A percentile compares a stretch with the other conserved stretches of the same genome.
phyloP scores from a whole-genome alignment of 305 asterid genomes.

The Fraxinus baroniana region DNA sequence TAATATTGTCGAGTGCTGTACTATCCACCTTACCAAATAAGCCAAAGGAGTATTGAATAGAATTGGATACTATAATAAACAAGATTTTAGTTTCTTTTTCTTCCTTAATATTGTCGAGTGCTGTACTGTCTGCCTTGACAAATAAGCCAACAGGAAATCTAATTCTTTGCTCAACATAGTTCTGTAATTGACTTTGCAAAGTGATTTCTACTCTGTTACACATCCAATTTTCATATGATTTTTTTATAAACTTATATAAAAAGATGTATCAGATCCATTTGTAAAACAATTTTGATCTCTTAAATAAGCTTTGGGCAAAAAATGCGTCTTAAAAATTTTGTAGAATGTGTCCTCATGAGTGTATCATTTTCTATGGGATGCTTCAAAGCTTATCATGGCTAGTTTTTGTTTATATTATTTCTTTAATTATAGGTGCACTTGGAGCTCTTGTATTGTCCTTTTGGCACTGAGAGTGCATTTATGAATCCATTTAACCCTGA shows the following conservation, averaged over 20 bases:
- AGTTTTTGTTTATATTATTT: neutral
- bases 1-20: neutral
- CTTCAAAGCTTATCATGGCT: neutral
- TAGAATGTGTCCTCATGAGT: neutral
- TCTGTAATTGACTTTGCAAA: neutral
- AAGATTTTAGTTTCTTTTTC: neutral
- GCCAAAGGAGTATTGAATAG: neutral
- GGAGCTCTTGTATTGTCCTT: constrained; percentile 84
- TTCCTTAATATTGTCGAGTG: neutral
- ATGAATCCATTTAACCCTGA: constrained; percentile 70
- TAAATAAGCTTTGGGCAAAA: neutral
- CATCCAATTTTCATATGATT: neutral
- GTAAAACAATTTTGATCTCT: neutral
- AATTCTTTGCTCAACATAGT: neutral
- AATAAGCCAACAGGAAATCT: neutral
- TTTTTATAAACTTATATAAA: neutral
- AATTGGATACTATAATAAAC: neutral
- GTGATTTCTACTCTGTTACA: neutral
- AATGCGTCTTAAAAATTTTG: neutral
- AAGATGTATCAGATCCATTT: neutral
- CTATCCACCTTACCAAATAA: neutral
- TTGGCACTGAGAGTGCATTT: constrained; percentile 44
- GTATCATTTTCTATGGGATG: neutral
- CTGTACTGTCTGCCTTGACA: neutral
- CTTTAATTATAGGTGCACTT: constrained; percentile 58